A percentile compares a stretch with the other conserved stretches of the same genome.
Evolutionary conservation across 2,329 filamentous ascomycete genomes (phyloP).

Genomic region (Didymella pomorum): DNA sequence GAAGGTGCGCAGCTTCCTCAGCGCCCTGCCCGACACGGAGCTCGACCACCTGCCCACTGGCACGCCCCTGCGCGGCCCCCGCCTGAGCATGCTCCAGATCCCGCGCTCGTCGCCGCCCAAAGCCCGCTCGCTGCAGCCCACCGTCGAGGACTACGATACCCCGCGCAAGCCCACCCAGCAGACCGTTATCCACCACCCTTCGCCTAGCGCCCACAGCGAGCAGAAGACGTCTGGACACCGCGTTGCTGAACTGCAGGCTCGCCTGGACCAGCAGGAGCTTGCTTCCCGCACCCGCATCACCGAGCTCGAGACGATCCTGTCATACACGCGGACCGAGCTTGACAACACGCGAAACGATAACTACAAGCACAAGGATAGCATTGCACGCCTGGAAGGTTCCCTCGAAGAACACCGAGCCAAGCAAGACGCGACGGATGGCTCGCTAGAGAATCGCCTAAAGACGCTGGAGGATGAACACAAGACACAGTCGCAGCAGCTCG

Average conservation of each 20-base stretch:
- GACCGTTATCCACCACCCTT: slow-evolving; percentile 45
- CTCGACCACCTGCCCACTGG: slow-evolving; percentile 38
- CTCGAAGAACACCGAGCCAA: slow-evolving; percentile 26
- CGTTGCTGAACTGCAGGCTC: slow-evolving; percentile 37
- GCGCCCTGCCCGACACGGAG: slow-evolving; percentile 48
- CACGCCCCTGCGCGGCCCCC: slow-evolving; percentile 37
- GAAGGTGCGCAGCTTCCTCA: slow-evolving; percentile 50
- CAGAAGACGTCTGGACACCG: slow-evolving; percentile 26
- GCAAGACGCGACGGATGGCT: slow-evolving; percentile 14
- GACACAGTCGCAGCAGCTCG: slow-evolving; percentile 36
- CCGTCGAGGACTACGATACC: slow-evolving; percentile 49
- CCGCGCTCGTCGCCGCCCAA: slow-evolving; percentile 38
- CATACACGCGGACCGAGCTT: slow-evolving; percentile 45
- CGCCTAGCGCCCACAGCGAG: slow-evolving; percentile 25
- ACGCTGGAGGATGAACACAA: slow-evolving; percentile 33
- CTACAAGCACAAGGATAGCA: slow-evolving; percentile 42
- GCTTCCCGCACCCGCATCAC: slow-evolving; percentile 42
- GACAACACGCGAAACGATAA: slow-evolving; percentile 39
- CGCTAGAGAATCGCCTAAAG: slow-evolving; percentile 26
- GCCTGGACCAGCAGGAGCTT: slow-evolving; percentile 40
- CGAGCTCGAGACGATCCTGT: slow-evolving; percentile 47
- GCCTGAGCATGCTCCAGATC: slow-evolving; percentile 40
- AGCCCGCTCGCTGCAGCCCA: slow-evolving; percentile 45
- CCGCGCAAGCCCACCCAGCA: slow-evolving; percentile 48
- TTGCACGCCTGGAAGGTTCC: slow-evolving; percentile 28